Evolutionary conservation across 352 stramenopile species (phyloP).

Genomic region (Phytophthora multivora): DNA sequence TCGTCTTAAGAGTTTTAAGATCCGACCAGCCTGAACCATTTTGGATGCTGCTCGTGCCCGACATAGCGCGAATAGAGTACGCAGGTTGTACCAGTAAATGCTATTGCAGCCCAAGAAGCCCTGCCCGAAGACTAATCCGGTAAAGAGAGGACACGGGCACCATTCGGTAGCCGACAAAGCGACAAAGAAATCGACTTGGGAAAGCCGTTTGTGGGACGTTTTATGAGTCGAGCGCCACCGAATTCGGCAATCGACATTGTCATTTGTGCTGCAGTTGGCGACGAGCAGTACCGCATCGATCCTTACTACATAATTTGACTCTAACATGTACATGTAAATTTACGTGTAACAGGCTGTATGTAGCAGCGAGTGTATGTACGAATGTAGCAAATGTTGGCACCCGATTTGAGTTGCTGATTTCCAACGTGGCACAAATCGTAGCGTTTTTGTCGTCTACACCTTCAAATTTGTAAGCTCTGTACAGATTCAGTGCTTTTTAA

Average conservation of each 20-base stretch:
- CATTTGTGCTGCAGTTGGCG: not conserved
- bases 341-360: not conserved
- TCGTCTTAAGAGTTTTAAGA: too few species aligned
- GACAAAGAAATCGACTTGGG: slow-evolving; percentile 1
- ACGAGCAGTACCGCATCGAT: not conserved
- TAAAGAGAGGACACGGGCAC: slow-evolving; percentile 6
- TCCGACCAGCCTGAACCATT: not conserved
- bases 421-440: not conserved
- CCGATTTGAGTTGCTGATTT: not conserved
- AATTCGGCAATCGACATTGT: slow-evolving; percentile 9
- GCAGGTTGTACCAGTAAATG: not conserved
- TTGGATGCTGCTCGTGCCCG: not conserved
- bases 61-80: not conserved
- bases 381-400: not conserved
- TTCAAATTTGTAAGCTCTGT: too few species aligned
- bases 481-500: too few species aligned
- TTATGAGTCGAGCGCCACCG: slow-evolving; percentile 17
- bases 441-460: not conserved
- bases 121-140: not conserved
- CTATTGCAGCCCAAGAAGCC: not conserved
- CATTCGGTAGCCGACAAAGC: slow-evolving; percentile 1
- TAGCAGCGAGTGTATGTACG: not conserved
- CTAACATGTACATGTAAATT: too few species aligned
- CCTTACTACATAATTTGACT: too few species aligned
- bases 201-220: slow-evolving; percentile 7